These are phyloP conservation scores for Gnetum montanum DNA, from an alignment of 75 land plant species.

Conservation along the genomic window DNA sequence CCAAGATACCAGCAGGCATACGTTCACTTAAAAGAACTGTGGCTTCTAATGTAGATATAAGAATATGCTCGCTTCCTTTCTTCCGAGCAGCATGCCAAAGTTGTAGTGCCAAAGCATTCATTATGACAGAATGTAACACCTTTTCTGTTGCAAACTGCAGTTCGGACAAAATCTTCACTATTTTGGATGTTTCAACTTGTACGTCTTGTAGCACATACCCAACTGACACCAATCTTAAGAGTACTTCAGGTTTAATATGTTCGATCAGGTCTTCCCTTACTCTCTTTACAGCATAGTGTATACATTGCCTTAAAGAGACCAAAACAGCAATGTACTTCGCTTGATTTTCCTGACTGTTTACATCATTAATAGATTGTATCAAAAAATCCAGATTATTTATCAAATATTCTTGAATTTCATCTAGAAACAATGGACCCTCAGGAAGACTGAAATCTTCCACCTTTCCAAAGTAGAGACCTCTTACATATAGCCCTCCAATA, in stretches of 20 bases:
- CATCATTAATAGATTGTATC: neutral
- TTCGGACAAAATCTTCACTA: constrained; percentile 18
- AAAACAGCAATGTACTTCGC: neutral
- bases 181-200: constrained; percentile 23
- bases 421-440: constrained; percentile 19
- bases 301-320: constrained; percentile 23
- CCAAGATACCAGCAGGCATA: constrained; percentile 28
- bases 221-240: constrained; percentile 15
- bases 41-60: constrained; percentile 24
- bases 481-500: constrained; percentile 27
- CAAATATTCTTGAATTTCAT: constrained; percentile 24
- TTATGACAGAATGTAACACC: constrained; percentile 26
- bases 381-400: neutral
- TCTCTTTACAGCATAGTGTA: constrained; percentile 24
- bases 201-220: constrained; percentile 11
- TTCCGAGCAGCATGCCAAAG: constrained; percentile 32
- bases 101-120: constrained; percentile 20
- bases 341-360: neutral
- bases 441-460: constrained; percentile 22
- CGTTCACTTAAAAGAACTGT: constrained; percentile 23
- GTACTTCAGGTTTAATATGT: constrained; percentile 9
- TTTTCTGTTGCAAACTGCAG: constrained; percentile 6
- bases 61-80: constrained; percentile 22
- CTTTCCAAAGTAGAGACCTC: constrained; percentile 18
- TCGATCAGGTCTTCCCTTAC: constrained; percentile 21